Conservation (phyloP, 441 rosid genomes). For the Isatis lusitanica region DNA sequence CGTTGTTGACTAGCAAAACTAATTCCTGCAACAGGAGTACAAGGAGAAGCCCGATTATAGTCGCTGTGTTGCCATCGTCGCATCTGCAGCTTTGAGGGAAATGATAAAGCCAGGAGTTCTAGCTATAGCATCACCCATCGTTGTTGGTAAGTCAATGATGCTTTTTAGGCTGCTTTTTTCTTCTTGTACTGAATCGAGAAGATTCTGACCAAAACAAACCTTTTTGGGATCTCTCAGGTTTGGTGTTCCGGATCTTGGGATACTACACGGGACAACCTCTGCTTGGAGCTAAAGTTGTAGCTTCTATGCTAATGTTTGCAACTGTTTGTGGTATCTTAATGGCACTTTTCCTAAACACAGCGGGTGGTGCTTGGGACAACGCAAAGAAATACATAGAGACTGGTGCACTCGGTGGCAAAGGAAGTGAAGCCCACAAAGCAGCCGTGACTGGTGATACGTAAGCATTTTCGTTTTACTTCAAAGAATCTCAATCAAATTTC, state of each 20-base stretch:
- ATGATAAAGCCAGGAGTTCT: constrained; percentile 98
- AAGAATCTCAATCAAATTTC: not conserved
- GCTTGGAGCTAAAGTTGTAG: constrained; percentile 98
- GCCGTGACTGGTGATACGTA: constrained; percentile 98
- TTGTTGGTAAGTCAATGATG: constrained; percentile 56
- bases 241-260: constrained; percentile 83
- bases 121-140: constrained; percentile 87
- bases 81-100: constrained; percentile 93
- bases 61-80: constrained; percentile 97
- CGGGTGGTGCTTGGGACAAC: constrained; percentile 99
- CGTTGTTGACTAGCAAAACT: constrained; percentile 7
- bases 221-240: constrained; percentile 51
- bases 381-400: constrained; percentile 96
- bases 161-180: not conserved
- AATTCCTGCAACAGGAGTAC: constrained; percentile 60
- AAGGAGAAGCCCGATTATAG: constrained; percentile 97
- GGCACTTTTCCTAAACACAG: constrained; percentile 97
- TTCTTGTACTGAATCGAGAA: not conserved
- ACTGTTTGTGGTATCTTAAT: constrained; percentile 95
- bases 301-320: constrained; percentile 91
- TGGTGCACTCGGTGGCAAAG: constrained; percentile 95
- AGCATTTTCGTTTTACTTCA: constrained; percentile 33
- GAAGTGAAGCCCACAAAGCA: constrained; percentile 95
- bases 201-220: constrained; percentile 15
- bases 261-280: constrained; percentile 87